Percentiles rank a stretch among this genome's conserved stretches.
These are phyloP conservation scores for Suillus hirtellus DNA, from an alignment of 768 basidiomycete species.

Conservation along the genomic window DNA sequence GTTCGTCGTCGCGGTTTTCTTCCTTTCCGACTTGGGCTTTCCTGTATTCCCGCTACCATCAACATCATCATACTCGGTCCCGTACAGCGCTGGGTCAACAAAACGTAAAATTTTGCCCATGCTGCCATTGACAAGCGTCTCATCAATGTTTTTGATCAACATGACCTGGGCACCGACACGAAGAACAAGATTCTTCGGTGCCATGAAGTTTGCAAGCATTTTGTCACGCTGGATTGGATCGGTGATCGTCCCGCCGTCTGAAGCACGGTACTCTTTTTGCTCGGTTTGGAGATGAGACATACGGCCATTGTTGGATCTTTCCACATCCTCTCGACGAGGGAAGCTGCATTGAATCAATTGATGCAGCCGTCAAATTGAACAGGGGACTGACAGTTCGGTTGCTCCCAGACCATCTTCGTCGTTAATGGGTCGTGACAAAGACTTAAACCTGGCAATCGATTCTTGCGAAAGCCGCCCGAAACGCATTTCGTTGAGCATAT, in stretches of 20 bases:
- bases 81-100: constrained; percentile 49
- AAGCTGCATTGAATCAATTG: constrained; percentile 54
- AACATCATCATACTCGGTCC: constrained; percentile 41
- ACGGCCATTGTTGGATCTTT: constrained; percentile 73
- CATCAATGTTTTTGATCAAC: constrained; percentile 94
- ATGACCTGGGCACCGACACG: constrained; percentile 88
- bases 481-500: constrained; percentile 99
- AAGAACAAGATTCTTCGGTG: constrained; percentile 65
- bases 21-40: constrained; percentile 33
- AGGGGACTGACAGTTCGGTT: constrained; percentile 76
- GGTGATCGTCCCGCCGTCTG: constrained; percentile 61
- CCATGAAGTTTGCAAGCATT: constrained; percentile 90
- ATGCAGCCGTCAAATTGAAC: not conserved
- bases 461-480: constrained; percentile 68
- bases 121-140: constrained; percentile 89
- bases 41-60: constrained; percentile 34
- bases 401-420: constrained; percentile 84
- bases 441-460: constrained; percentile 72
- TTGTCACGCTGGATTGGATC: constrained; percentile 66
- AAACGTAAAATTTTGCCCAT: constrained; percentile 87
- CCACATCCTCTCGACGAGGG: constrained; percentile 90
- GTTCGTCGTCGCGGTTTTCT: constrained; percentile 27
- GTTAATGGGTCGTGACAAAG: constrained; percentile 64
- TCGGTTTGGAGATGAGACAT: constrained; percentile 61
- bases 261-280: constrained; percentile 51